Base-by-base conservation (phyloP, 2,329 filamentous ascomycete species). In the Colletotrichum lindemuthianum region DNA sequence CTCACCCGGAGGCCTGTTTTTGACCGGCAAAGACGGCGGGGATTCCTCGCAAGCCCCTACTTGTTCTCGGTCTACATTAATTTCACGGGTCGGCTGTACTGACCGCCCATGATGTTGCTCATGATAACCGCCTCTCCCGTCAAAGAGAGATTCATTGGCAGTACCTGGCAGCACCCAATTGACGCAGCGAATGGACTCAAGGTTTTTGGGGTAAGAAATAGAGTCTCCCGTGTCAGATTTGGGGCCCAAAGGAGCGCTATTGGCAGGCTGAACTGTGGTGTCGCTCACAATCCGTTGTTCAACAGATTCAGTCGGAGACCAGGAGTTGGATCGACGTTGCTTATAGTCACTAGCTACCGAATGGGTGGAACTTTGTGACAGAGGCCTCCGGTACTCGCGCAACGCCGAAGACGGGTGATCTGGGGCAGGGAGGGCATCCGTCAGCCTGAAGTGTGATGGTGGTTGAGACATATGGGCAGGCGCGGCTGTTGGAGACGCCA, bases 241-340 rank as follows among this genome's bases (percentile, higher is more conserved):
- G 6, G 40, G 15, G 36, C 24, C 7, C 33, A 5, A n/a, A 5
- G n/a, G 24, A 13, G 13, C n/a, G 32, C 45, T 37, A 11, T 71
- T 63, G 13, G 68, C 65, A 11, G 71, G 67, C 12, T 71, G 69
- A 44, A 69, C 65, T 2, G 69, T 69, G 5, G 70, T 72, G 47
- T 75, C 72, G 68, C 71, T 73, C 39, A 69, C 60, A 4, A 60
- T 68, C 15, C 49, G 68, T 40, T 65, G 49, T 8, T 49, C 60
- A 1, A 67, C 68, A 11, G 69, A 63, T 47, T 47, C 65, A 36
- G 60, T 59, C 49, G 15, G 44, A 11, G 47, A 60, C 75, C 78
- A 63, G 75, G 77, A 15, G 72, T 70, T 67, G 73, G 78, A 67
- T 73, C 77, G 10, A 15, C 47, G 64, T 43, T 53, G 63, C 41